Base-by-base conservation (phyloP, 2,329 filamentous ascomycete species). In the Ceratocystis albifundus region DNA sequence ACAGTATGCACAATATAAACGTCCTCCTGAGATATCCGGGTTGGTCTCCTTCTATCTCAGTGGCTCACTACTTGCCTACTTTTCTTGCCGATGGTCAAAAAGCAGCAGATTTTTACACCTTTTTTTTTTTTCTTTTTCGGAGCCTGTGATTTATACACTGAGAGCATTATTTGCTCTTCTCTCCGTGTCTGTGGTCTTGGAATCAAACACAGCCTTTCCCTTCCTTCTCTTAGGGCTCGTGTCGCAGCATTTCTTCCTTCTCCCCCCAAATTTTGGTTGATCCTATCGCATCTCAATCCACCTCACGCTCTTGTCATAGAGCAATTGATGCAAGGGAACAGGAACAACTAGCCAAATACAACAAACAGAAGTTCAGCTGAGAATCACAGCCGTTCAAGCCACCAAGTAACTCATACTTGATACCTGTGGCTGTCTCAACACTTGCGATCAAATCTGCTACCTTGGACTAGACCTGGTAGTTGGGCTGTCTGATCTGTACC, bases 231-330 rank as follows among this genome's bases (percentile, higher is more conserved):
- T 25, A 53, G 46, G 10, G 28, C 28, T 36, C 25, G 55, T 36
- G 55, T 20, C 30, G 55, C 28, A 53, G 17, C 20, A 10, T 53
- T 53, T 53, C 10, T 4, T 25, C 12, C 22, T 25, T 5, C 22
- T 4, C 48, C 4, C 48, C 48, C 48, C 3, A 53, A n/a, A n/a
- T 53, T 25, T 53, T 59, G 25, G 28, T 28, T 30, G 28, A 59
- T 59, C 28, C 55, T 59, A 2, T 59, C 55, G 28, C 55, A 59
- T 59, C 28, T 59, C n/a, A 25, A 59, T 22, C n/a, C 15, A n/a
- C 12, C 20, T 20, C n/a, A 30, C 17, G 15, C 30, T 57, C 25
- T 32, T 15, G 5, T 7, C 15, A 1, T n/a, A 36, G 12, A 59
- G 36, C 20, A 28, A 36, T 8, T 17, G 55, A 36, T 8, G 28